Percentiles rank a stretch among this genome's conserved stretches.
phyloP scores from a whole-genome alignment of 1,284 basidiomycete genomes.

The Quambalaria eucalypti region DNA sequence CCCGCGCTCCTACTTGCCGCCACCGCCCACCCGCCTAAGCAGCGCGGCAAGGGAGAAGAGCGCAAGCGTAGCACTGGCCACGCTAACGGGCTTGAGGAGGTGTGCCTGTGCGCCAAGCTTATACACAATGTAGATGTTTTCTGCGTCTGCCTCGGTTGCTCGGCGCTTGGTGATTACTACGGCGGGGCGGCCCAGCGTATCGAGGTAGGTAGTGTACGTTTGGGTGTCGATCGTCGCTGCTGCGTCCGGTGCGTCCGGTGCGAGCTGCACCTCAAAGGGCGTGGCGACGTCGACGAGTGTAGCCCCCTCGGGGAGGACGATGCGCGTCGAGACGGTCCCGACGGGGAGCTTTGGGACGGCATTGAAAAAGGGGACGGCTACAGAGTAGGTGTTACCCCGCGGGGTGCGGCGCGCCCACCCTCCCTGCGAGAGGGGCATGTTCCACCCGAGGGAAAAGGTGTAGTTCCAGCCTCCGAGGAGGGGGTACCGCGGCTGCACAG shows the following conservation, averaged over 20 bases:
- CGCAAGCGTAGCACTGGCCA: not conserved
- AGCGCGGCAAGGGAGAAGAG: no score
- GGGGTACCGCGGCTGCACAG: conserved; percentile 82
- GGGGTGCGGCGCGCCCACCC: conserved; percentile 55
- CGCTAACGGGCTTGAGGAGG: not conserved
- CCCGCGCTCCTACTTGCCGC: no score
- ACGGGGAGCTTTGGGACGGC: conserved; percentile 70
- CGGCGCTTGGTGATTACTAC: conserved; percentile 63
- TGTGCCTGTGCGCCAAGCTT: conserved; percentile 5
- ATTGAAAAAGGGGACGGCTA: conserved; percentile 79
- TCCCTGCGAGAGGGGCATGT: conserved; percentile 52
- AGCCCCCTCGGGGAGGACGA: conserved; percentile 88
- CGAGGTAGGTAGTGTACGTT: conserved; percentile 76
- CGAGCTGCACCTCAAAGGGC: conserved; percentile 70
- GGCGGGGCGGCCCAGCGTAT: conserved; percentile 78
- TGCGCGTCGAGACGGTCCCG: conserved; percentile 65
- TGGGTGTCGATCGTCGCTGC: not conserved
- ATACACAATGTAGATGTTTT: conserved; percentile 21
- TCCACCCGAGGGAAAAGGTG: conserved; percentile 85
- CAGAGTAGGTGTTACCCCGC: conserved; percentile 57
- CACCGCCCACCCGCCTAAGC: no score
- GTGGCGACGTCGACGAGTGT: conserved; percentile 49
- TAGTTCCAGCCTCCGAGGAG: conserved; percentile 97
- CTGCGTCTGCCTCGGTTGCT: conserved; percentile 6
- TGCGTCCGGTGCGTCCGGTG: conserved; percentile 55